These are phyloP conservation scores for Excoecaria cochinchinensis DNA, from an alignment of 345 rosid genomes.

Conservation along the genomic window DNA sequence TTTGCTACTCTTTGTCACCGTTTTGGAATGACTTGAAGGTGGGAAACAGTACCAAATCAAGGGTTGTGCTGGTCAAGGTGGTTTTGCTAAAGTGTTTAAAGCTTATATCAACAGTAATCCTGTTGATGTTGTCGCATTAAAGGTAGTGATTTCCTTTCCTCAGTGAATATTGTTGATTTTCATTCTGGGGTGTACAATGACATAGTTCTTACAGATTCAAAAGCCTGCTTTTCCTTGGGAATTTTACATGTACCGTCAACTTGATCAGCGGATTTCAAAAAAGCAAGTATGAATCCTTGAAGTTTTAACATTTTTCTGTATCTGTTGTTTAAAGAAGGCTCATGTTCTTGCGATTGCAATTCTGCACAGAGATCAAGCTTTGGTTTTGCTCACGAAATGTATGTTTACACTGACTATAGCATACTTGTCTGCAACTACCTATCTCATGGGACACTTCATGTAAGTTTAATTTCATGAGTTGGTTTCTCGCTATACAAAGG, in stretches of 20 bases:
- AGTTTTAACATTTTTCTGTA: slow-evolving; percentile 14
- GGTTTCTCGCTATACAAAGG: background rate
- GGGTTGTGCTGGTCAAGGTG: slow-evolving; percentile 97
- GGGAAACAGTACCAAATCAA: slow-evolving; percentile 87
- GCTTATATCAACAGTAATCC: slow-evolving; percentile 62
- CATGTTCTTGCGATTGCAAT: slow-evolving; percentile 23
- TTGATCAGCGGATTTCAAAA: slow-evolving; percentile 67
- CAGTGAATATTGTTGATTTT: background rate
- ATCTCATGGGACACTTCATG: slow-evolving; percentile 91
- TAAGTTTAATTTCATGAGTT: slow-evolving; percentile 22
- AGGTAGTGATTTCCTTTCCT: slow-evolving; percentile 41
- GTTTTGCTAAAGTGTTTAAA: slow-evolving; percentile 87
- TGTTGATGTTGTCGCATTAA: slow-evolving; percentile 79
- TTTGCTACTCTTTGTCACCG: slow-evolving; percentile 6
- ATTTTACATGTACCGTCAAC: slow-evolving; percentile 91
- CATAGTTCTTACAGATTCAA: slow-evolving; percentile 63
- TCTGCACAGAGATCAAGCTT: slow-evolving; percentile 71
- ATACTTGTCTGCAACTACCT: slow-evolving; percentile 77
- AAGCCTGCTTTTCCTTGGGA: slow-evolving; percentile 96
- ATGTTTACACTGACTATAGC: slow-evolving; percentile 72
- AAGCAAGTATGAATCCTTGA: slow-evolving; percentile 48
- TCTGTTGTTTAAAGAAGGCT: slow-evolving; percentile 7
- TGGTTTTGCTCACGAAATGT: slow-evolving; percentile 74
- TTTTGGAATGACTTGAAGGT: slow-evolving; percentile 45
- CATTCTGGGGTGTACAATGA: slow-evolving; percentile 2